Conservation (phyloP, 2,329 filamentous ascomycete genomes). For the Talaromyces sp. region DNA sequence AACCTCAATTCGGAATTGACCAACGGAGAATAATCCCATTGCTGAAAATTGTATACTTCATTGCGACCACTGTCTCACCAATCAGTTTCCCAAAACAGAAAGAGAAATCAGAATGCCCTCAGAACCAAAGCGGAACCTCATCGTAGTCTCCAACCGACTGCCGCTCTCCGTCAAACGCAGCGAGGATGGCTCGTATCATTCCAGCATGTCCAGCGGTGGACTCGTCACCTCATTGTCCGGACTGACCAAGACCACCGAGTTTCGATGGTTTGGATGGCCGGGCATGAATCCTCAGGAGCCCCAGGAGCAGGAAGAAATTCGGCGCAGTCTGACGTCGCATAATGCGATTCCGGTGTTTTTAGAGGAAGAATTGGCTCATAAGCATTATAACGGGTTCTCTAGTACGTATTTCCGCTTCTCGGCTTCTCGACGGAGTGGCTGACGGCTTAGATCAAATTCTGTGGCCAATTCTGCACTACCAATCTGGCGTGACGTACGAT, state of each 20-base stretch:
- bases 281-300: constrained; percentile 78
- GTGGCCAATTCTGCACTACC: constrained; percentile 96
- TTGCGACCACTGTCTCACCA: background rate
- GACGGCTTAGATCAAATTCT: constrained; percentile 73
- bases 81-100: background rate
- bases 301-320: constrained; percentile 63
- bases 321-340: constrained; percentile 70
- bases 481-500: constrained; percentile 90
- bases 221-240: constrained; percentile 87
- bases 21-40: background rate
- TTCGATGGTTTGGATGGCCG: constrained; percentile 97
- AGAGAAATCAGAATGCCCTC: constrained; percentile 14
- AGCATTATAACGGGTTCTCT: constrained; percentile 94
- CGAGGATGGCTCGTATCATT: constrained; percentile 77
- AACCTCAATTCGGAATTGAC: background rate
- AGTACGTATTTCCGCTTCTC: constrained; percentile 55
- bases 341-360: constrained; percentile 83
- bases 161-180: constrained; percentile 87
- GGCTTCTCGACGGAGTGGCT: background rate
- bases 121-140: constrained; percentile 33
- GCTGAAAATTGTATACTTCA: background rate
- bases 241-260: constrained; percentile 79
- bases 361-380: constrained; percentile 79
- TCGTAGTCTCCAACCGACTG: constrained; percentile 86
- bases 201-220: constrained; percentile 86